Conservation (phyloP, 192 early-diverging fungal species). For the Phycomyces nitens region DNA sequence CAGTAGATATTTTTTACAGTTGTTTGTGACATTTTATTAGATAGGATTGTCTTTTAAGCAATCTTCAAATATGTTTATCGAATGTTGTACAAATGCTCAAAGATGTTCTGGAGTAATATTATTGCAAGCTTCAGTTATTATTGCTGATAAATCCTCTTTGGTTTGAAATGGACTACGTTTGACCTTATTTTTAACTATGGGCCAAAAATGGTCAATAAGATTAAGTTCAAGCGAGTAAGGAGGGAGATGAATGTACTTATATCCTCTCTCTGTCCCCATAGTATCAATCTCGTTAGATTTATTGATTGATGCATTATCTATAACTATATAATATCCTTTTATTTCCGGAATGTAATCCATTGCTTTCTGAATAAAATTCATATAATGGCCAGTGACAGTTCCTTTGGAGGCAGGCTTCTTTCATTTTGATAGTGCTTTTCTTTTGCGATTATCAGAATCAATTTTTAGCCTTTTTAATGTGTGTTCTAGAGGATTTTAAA, state of each 20-base stretch:
- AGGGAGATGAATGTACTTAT: conserved; percentile 17
- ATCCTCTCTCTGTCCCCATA: background rate
- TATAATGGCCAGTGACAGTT: conserved; percentile 7
- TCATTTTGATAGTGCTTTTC: conserved; percentile 7
- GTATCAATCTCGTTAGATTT: conserved; percentile 1
- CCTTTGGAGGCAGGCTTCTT: conserved; percentile 5
- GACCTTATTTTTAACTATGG: conserved; percentile 18
- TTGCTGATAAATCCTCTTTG: conserved; percentile 5
- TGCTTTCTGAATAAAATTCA: conserved; percentile 5
- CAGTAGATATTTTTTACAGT: background rate
- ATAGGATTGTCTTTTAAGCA: conserved; percentile 8
- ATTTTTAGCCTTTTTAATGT: conserved; percentile 8
- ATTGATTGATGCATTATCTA: conserved; percentile 26
- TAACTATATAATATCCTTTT: conserved; percentile 26
- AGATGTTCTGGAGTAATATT: background rate
- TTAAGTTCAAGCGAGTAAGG: conserved; percentile 20
- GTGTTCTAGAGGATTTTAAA: conserved; percentile 5
- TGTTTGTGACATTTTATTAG: background rate
- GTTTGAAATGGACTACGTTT: conserved; percentile 4
- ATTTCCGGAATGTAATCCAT: conserved; percentile 18
- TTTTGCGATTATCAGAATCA: conserved; percentile 2
- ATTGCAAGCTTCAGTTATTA: conserved; percentile 8
- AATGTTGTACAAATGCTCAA: conserved; percentile 3
- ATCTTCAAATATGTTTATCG: conserved; percentile 5
- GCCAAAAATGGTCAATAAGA: conserved; percentile 25